Evolutionary conservation across 139 green algal species (phyloP).

Genomic region (Chlorella sp.): DNA sequence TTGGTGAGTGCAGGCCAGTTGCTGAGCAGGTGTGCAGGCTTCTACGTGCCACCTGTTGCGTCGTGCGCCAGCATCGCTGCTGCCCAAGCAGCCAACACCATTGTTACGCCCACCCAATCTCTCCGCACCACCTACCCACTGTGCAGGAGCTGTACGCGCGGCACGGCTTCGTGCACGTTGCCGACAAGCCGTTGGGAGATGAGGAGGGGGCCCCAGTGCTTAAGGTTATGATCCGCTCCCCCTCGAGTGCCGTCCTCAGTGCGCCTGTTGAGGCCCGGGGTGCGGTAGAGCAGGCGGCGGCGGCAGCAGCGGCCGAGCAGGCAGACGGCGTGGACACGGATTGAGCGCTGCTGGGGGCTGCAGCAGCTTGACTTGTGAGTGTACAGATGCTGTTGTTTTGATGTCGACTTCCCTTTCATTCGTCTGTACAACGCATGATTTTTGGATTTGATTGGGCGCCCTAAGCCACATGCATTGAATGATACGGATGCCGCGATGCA

Average conservation of each 20-base stretch:
- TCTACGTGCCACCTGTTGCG: too few relatives aligned
- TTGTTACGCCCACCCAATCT: background rate
- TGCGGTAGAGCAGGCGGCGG: background rate
- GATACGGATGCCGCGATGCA: too few relatives aligned
- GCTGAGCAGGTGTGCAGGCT: too few relatives aligned
- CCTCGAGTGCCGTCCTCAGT: background rate
- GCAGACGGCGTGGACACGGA: too few relatives aligned
- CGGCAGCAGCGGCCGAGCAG: background rate
- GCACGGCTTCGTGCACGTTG: background rate
- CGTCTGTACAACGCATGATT: background rate
- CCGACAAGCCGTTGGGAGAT: conserved; percentile 9
- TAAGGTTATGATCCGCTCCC: background rate
- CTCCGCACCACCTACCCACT: background rate
- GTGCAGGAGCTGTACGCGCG: background rate
- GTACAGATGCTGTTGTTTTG: background rate
- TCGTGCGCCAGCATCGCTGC: too few relatives aligned
- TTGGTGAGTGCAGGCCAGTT: too few relatives aligned
- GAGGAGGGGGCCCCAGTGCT: conserved; percentile 5
- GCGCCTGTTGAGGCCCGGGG: background rate
- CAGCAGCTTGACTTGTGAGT: too few relatives aligned
- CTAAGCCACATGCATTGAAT: too few relatives aligned
- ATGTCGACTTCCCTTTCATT: background rate
- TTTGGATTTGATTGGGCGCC: background rate
- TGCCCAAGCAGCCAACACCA: too few relatives aligned
- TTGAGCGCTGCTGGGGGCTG: background rate